Percentiles rank a stretch among this genome's conserved stretches.
phyloP scores from a whole-genome alignment of 352 stramenopile genomes.

The Globisporangium yorkense region DNA sequence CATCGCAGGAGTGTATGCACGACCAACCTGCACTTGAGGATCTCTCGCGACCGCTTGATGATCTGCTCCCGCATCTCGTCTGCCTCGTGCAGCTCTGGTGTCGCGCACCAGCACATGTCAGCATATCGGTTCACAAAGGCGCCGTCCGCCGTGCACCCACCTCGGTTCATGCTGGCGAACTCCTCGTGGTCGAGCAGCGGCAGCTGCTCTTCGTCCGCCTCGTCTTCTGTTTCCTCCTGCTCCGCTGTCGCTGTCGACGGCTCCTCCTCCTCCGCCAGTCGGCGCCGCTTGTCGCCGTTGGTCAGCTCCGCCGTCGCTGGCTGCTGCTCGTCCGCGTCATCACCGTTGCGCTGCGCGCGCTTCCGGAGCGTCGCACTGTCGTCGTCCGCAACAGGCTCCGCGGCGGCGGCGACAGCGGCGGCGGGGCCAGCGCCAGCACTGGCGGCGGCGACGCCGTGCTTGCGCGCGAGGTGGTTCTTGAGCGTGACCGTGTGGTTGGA shows the following conservation, averaged over 20 bases:
- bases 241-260: background rate
- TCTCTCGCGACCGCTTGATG: constrained; percentile 94
- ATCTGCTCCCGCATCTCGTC: constrained; percentile 91
- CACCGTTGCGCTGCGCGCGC: constrained; percentile 2
- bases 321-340: background rate
- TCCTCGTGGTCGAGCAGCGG: constrained; percentile 34
- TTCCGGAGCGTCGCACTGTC: background rate
- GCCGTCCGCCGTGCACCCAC: constrained; percentile 2
- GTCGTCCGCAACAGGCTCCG: background rate
- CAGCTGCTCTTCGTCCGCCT: background rate
- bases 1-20: too few species aligned
- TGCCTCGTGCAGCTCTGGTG: constrained; percentile 84
- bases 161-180: constrained; percentile 49
- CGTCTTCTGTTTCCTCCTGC: background rate
- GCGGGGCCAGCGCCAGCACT: background rate
- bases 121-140: background rate
- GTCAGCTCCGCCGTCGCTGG: background rate
- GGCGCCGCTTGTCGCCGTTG: constrained; percentile 8
- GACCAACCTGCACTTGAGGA: constrained; percentile 87
- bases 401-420: background rate
- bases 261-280: background rate
- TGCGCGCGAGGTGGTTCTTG: constrained; percentile 15
- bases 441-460: constrained; percentile 3
- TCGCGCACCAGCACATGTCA: too few species aligned
- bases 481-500: constrained; percentile 16